phyloP scores from a whole-genome alignment of 2,329 filamentous ascomycete genomes.

The Botrytis paeoniae region DNA sequence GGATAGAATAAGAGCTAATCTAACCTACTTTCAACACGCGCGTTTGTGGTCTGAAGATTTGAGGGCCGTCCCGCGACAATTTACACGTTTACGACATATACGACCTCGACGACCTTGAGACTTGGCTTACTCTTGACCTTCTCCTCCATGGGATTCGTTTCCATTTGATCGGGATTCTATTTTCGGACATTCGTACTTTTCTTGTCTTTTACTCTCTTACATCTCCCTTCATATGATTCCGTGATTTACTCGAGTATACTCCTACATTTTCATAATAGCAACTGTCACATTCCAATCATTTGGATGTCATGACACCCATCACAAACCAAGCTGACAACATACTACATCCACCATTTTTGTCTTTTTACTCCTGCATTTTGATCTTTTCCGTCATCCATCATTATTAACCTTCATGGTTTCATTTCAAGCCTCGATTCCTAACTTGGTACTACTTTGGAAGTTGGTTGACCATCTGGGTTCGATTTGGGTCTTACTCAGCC shows the following conservation, averaged over 20 bases:
- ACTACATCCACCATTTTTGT: neutral
- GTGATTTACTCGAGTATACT: neutral
- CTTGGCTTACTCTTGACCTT: neutral
- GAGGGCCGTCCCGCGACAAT: constrained; percentile 16
- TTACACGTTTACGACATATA: neutral
- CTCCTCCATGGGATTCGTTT: constrained; percentile 4
- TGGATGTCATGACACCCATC: neutral
- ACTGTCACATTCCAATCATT: constrained; percentile 15
- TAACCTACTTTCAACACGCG: neutral
- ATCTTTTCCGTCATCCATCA: neutral
- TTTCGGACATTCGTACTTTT: neutral
- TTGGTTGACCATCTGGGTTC: neutral
- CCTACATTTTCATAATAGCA: neutral
- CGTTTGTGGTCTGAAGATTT: constrained; percentile 12
- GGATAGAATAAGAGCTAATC: neutral
- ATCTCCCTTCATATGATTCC: neutral
- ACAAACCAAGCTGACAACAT: constrained; percentile 9
- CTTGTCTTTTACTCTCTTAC: no score
- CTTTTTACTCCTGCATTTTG: constrained; percentile 4
- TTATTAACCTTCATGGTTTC: neutral
- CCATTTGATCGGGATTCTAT: constrained; percentile 15
- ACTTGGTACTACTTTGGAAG: neutral
- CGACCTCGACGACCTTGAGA: neutral
- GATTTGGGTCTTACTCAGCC: constrained; percentile 17
- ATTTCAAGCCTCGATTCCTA: constrained; percentile 9